Base-by-base conservation (phyloP, 345 rosid species). In the Salix dunnii region DNA sequence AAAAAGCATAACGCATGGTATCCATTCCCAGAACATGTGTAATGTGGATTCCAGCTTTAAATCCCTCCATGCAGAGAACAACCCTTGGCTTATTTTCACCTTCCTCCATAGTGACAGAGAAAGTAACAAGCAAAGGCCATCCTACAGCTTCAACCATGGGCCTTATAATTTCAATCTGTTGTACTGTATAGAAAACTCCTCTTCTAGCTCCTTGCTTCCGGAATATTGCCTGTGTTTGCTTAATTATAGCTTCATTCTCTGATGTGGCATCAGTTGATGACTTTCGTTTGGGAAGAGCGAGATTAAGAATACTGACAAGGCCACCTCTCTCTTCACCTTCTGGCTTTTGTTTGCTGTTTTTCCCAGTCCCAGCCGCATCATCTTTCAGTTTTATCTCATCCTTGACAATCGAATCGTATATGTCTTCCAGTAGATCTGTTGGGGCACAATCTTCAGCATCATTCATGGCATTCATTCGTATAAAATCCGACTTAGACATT, bases 81-180 rank as follows among this genome's bases (percentile, higher is more conserved):
- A 96, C 84, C 82, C 97, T 90, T 25, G 97, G 93, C 78, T 92
- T 96, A 85, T 93, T 92, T 31, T 96, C 99, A 84, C 92, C 98
- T 88, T 93, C 99, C 87, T 93, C 99, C 97, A 96, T 93, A 27
- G 94, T 93, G 73, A 96, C 99, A 0, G 99, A 93, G 88, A 96
- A 96, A 74, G 99, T 88, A 72, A 97, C 99, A 72, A 96, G 98
- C 81, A 93, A 82, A 55, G 97, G 93, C 99, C 99, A 96, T 68
- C 98, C 99, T 77, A 96, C 96, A 63, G 99, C 98, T 83, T 96
- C 99, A 81, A 96, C 95, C 98, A 96, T 93, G 71, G 98, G 99
- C 87, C 92, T 90, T 76, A 92, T 86, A 42, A 96, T 85, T 77
- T 93, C 97, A 74, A 90, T 88, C 77, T 89, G 86, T 70, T 92